These are phyloP conservation scores for Micractinium conductrix DNA, from an alignment of 139 green algal species.

Conservation along the genomic window DNA sequence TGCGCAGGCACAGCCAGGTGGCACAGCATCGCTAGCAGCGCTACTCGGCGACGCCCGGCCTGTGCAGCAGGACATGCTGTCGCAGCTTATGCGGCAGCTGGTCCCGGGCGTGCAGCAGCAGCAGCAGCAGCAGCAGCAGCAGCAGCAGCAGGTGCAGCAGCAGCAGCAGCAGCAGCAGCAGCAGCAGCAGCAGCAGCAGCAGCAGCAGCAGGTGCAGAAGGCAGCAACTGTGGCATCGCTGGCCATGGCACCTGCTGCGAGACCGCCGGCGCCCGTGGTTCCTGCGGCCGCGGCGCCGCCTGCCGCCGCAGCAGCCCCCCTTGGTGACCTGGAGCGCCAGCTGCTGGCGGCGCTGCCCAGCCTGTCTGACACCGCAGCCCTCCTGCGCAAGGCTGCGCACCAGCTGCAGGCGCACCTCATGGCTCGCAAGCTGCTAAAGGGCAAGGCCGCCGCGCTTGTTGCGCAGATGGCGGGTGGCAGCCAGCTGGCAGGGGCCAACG, in stretches of 20 bases:
- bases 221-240: neutral
- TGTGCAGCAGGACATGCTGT: too few relatives aligned
- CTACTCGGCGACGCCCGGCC: too few relatives aligned
- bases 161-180: conserved; percentile 2
- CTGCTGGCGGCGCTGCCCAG: neutral
- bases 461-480: neutral
- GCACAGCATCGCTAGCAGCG: too few relatives aligned
- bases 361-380: neutral
- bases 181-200: neutral
- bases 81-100: too few relatives aligned
- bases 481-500: neutral
- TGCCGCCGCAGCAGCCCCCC: neutral
- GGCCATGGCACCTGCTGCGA: neutral
- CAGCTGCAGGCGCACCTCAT: conserved; percentile 3
- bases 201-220: neutral
- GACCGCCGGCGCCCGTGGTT: neutral
- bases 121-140: neutral
- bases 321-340: neutral
- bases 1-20: too few relatives aligned
- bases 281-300: too few relatives aligned
- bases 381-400: neutral
- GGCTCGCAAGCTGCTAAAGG: neutral
- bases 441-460: neutral
- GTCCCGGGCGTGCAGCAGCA: neutral
- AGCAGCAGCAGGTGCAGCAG: neutral